Percentiles rank a stretch among this genome's conserved stretches.
phyloP scores from a whole-genome alignment of 2,329 filamentous ascomycete genomes.

The Trichophyton schoenleinii region DNA sequence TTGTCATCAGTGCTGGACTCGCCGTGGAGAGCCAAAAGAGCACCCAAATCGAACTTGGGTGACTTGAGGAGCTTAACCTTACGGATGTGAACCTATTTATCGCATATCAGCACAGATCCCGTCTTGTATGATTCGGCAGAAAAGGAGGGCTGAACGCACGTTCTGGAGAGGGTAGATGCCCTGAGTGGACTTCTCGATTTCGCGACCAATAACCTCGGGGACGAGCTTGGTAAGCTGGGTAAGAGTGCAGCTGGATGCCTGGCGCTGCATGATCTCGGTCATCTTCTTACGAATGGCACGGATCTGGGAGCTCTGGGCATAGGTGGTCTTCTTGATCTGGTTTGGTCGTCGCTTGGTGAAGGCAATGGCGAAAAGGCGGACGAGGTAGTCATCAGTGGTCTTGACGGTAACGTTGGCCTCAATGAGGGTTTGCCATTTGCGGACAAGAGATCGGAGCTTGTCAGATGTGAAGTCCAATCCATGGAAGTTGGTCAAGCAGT shows the following conservation, averaged over 20 bases:
- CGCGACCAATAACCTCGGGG: constrained; percentile 96
- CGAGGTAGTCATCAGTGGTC: constrained; percentile 99
- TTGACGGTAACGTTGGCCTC: constrained; percentile 99
- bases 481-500: constrained; percentile 99
- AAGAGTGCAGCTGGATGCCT: constrained; percentile 87
- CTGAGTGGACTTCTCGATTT: constrained; percentile 99
- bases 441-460: constrained; percentile 97
- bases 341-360: constrained; percentile 99
- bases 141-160: constrained; percentile 44
- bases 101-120: not conserved
- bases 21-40: constrained; percentile 90
- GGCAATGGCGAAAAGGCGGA: constrained; percentile 96
- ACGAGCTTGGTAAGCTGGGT: constrained; percentile 97
- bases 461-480: constrained; percentile 99
- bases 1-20: constrained; percentile 93
- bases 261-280: constrained; percentile 95
- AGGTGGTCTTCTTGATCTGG: constrained; percentile 99
- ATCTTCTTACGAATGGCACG: constrained; percentile 99
- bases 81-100: constrained; percentile 82
- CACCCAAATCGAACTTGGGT: constrained; percentile 97
- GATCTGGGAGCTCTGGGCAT: constrained; percentile 93
- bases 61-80: constrained; percentile 99
- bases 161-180: constrained; percentile 99
- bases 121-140: not conserved
- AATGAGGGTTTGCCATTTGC: constrained; percentile 99